A percentile compares a stretch with the other conserved stretches of the same genome.
Conservation (phyloP, 306 rosid species). For the Glycine latifolia region DNA sequence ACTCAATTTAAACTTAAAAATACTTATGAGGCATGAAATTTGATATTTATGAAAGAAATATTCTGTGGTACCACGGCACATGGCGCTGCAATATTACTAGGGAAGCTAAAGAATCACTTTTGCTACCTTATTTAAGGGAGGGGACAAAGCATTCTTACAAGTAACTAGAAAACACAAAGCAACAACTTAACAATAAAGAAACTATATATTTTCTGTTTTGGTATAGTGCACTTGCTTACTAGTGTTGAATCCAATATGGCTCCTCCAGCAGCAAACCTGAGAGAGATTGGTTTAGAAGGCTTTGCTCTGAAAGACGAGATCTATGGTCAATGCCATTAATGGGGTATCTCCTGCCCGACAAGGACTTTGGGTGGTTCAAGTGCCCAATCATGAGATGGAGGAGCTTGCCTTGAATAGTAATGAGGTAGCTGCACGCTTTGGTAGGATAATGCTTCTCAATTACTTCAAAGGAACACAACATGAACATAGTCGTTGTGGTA, state of each 20-base stretch:
- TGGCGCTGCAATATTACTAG: too few species aligned
- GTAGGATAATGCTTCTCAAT: slow-evolving; percentile 1
- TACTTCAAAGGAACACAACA: not conserved
- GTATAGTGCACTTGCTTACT: not conserved
- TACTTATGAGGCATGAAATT: too few species aligned
- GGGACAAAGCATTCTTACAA: not conserved
- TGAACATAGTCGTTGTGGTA: too few species aligned
- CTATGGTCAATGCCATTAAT: not conserved
- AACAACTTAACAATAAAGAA: not conserved
- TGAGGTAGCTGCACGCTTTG: slow-evolving; percentile 3
- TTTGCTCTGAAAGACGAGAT: too few species aligned
- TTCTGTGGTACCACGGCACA: too few species aligned
- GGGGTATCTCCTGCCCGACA: slow-evolving; percentile 20
- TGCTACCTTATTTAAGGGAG: too few species aligned
- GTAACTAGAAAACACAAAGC: not conserved
- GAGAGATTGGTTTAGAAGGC: slow-evolving; percentile 30
- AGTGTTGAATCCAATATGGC: slow-evolving; percentile 4
- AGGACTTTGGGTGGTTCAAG: slow-evolving; percentile 15
- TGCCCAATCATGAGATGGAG: slow-evolving; percentile 18
- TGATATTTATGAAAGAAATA: too few species aligned
- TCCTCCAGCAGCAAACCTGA: not conserved
- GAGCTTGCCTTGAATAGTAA: slow-evolving; percentile 6
- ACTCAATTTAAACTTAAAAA: too few species aligned
- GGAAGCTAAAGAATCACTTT: too few species aligned
- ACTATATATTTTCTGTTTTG: too few species aligned